These are phyloP conservation scores for Globisporangium paroecandrum DNA, from an alignment of 352 stramenopile genomes.

Conservation along the genomic window DNA sequence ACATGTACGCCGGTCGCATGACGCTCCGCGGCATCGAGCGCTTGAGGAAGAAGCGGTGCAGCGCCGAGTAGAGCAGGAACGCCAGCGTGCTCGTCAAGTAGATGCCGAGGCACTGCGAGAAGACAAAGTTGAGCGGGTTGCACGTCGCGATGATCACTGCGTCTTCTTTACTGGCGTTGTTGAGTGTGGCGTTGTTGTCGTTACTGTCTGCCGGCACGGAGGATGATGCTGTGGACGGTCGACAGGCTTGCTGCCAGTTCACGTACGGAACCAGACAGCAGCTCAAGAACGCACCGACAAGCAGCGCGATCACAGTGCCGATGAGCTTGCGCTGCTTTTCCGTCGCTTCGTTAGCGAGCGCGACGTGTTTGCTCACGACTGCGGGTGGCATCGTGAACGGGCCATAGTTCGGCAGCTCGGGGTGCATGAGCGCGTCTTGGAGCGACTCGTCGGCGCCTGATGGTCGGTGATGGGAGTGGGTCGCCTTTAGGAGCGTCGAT, in stretches of 20 bases:
- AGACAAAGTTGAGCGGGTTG: conserved; percentile 81
- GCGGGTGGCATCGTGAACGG: conserved; percentile 74
- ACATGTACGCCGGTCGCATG: conserved; percentile 79
- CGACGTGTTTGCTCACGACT: conserved; percentile 46
- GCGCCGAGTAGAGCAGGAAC: conserved; percentile 75
- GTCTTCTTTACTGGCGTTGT: not conserved
- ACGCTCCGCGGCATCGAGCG: conserved; percentile 77
- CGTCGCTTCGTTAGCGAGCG: conserved; percentile 38
- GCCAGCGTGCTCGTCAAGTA: conserved; percentile 73
- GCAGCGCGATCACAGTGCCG: conserved; percentile 56
- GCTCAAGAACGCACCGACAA: conserved; percentile 69
- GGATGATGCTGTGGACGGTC: conserved; percentile 21
- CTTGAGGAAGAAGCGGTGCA: conserved; percentile 71
- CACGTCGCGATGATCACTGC: conserved; percentile 52
- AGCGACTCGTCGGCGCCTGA: conserved; percentile 37
- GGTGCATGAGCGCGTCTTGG: conserved; percentile 55
- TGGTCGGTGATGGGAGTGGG: not conserved
- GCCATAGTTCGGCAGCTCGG: conserved; percentile 79
- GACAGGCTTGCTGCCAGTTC: conserved; percentile 67
- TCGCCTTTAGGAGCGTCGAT: conserved; percentile 18
- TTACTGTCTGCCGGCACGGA: conserved; percentile 5
- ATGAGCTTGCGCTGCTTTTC: conserved; percentile 61
- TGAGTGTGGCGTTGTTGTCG: not conserved
- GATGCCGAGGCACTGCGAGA: conserved; percentile 80
- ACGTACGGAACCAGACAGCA: conserved; percentile 77